Evolutionary conservation across 169 alveolate species (phyloP), one percentile per base, ranked within the genome.

Genomic region (Plasmodium inui): DNA sequence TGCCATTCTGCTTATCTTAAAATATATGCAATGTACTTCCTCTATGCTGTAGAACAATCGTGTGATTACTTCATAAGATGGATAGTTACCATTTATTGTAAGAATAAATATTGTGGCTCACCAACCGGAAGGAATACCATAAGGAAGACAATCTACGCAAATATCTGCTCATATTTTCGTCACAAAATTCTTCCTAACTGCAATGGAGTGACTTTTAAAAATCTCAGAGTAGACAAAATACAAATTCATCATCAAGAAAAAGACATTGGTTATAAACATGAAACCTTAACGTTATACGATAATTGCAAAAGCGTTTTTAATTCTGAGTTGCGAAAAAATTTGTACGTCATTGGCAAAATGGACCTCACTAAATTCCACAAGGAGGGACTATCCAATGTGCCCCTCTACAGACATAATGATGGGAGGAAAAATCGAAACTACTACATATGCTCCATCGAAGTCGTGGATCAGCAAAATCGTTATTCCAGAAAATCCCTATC

Each of bases 211-310:
- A 22, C 46, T 72, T 26, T 84, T 26, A 84, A 73, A 84, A 50
- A 84, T 57, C 22, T 84, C 22, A 55, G 3, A 72, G 53, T 46
- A 34, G 34, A 72, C 34, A 71, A 84, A 22, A 46, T 84, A 70
- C 78, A 71, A 84, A 67, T 84, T 17, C 61, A 71, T 84, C 82
- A 84, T 19, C 26, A 67, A 39, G 92, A 71, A 84, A 73, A 67
- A 12, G 82, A 53, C 53, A 46, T 84, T 9, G 30, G 26, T 72
- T 84, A 72, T 22, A 50, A 84, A 84, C 22, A 44, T 19, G 57
- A 84, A 72, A 17, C 78, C 7, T 22, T 71, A 72, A 84, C 41
- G 76, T 70, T 7, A 84, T 39, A 26, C 30, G 32, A n/a, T 6
- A 37, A 44, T 30, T 22, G 50, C 22, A 37, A 71, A n/a, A 26